These are phyloP conservation scores for Lojkania enalia DNA, from an alignment of 2,329 filamentous ascomycete genomes.

Conservation along the genomic window DNA sequence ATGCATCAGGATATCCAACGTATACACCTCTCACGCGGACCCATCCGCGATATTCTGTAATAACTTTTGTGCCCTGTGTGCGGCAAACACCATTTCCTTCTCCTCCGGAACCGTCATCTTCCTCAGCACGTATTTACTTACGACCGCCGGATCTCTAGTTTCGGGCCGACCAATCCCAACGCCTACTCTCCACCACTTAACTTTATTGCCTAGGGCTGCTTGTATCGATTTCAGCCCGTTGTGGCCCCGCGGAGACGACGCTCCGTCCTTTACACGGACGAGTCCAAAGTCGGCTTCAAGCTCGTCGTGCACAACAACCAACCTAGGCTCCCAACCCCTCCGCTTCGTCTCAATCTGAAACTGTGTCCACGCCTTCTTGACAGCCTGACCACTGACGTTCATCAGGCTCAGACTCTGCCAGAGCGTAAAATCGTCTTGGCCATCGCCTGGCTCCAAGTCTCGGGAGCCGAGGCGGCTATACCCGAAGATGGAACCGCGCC, in stretches of 20 bases:
- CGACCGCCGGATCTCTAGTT: constrained; percentile 66
- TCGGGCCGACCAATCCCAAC: constrained; percentile 86
- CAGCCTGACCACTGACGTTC: constrained; percentile 79
- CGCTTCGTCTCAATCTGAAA: constrained; percentile 35
- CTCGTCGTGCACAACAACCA: constrained; percentile 89
- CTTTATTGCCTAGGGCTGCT: constrained; percentile 26
- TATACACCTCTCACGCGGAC: no score
- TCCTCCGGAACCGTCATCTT: constrained; percentile 58
- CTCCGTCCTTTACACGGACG: constrained; percentile 66
- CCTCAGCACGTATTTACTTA: constrained; percentile 76
- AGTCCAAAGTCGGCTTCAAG: constrained; percentile 72
- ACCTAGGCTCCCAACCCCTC: constrained; percentile 43
- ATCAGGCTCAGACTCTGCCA: constrained; percentile 78
- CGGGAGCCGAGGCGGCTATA: constrained; percentile 50
- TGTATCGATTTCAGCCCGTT: constrained; percentile 51
- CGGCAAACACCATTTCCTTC: constrained; percentile 52
- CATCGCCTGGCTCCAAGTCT: constrained; percentile 10
- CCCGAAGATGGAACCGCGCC: constrained; percentile 32
- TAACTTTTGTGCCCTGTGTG: constrained; percentile 54
- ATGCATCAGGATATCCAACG: no score
- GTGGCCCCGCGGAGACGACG: constrained; percentile 49
- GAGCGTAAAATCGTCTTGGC: constrained; percentile 58
- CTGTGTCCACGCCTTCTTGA: constrained; percentile 67
- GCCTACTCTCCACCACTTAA: constrained; percentile 64
- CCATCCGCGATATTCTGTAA: constrained; percentile 56